Percentiles rank a stretch among this genome's conserved stretches.
These are phyloP conservation scores for Podila minutissima DNA, from an alignment of 192 early-diverging fungal species.

Conservation along the genomic window DNA sequence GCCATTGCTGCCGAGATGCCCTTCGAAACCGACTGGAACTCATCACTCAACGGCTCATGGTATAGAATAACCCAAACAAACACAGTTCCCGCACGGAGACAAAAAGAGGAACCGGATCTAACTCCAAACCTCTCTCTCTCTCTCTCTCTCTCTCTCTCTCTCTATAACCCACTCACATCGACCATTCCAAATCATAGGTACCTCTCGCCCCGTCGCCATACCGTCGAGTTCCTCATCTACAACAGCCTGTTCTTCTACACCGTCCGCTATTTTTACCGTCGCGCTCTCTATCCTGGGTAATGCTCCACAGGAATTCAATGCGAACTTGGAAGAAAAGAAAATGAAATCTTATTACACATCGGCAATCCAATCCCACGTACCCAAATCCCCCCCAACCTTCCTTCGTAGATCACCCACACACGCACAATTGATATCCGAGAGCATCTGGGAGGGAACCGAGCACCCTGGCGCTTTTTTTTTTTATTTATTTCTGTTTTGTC, in stretches of 20 bases:
- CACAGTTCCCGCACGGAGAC: background rate
- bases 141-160: no score
- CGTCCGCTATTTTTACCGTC: constrained; percentile 45
- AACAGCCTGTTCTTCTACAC: constrained; percentile 32
- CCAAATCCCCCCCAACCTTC: no score
- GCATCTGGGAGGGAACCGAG: no score
- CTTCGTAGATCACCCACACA: no score
- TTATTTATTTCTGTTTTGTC: no score
- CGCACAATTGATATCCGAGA: no score
- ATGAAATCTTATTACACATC: constrained; percentile 14
- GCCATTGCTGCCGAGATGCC: constrained; percentile 54
- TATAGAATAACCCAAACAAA: constrained; percentile 15
- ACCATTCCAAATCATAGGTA: constrained; percentile 43
- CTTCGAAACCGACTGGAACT: constrained; percentile 58
- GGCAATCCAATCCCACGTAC: constrained; percentile 1
- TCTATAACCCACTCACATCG: background rate
- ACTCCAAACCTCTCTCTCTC: background rate
- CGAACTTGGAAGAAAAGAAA: no score
- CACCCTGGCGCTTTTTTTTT: no score
- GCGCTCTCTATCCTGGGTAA: constrained; percentile 48
- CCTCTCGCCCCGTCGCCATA: constrained; percentile 60
- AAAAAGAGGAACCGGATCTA: background rate
- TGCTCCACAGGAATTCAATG: background rate
- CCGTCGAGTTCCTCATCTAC: constrained; percentile 54
- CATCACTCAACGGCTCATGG: constrained; percentile 60